These are phyloP conservation scores for Sideroxylon spinosum DNA, from an alignment of 179 eudicot genomes.

Conservation along the genomic window DNA sequence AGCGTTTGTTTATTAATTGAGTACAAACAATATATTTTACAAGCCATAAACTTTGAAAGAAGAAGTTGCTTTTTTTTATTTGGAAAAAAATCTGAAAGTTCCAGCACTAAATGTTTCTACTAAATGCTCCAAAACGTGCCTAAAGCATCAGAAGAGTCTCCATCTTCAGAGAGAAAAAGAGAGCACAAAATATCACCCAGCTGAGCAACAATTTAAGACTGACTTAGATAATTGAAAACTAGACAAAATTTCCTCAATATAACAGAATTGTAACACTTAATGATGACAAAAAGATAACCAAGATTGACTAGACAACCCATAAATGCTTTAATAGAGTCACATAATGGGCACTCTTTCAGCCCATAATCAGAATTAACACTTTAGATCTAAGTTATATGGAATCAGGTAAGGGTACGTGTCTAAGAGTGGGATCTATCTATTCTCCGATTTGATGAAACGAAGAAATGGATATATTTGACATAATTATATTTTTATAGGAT, in stretches of 20 bases:
- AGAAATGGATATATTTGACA: no score
- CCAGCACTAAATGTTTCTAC: background rate
- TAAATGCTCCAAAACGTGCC: conserved; percentile 2
- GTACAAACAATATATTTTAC: no score
- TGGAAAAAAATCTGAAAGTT: background rate
- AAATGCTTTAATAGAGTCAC: background rate
- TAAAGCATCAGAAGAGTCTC: background rate
- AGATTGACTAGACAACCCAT: background rate
- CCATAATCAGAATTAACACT: background rate
- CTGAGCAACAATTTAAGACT: background rate
- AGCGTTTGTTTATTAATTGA: background rate
- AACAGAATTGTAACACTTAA: background rate
- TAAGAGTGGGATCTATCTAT: no score
- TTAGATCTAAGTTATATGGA: background rate
- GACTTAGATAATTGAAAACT: no score
- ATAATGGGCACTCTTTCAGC: background rate
- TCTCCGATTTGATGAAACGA: no score
- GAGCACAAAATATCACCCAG: background rate
- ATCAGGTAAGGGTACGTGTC: no score
- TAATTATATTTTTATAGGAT: no score
- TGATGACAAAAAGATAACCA: background rate
- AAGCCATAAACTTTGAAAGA: background rate
- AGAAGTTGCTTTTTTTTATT: background rate
- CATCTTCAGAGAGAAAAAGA: background rate
- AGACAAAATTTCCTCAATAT: no score